Conservation (phyloP, 805 yeast genomes). For the Ogataea ganodermae region DNA sequence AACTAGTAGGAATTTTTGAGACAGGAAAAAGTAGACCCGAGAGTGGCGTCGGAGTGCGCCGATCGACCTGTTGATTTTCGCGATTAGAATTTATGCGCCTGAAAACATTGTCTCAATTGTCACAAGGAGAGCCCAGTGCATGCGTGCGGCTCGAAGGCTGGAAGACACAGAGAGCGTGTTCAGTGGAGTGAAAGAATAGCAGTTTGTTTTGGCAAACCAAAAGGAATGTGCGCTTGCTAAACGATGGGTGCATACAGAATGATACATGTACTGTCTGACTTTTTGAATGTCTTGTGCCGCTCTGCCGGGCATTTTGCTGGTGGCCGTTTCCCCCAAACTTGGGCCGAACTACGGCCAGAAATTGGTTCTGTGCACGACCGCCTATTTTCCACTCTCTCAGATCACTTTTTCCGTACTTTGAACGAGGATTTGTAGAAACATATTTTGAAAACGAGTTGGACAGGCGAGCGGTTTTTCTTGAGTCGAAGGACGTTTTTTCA, state of each 20-base stretch:
- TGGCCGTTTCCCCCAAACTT: not conserved
- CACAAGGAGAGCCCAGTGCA: not conserved
- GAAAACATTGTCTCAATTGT: not conserved
- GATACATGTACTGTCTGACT: too few relatives aligned
- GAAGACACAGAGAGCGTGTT: not conserved
- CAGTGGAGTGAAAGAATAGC: not conserved
- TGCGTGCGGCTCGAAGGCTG: slow-evolving; percentile 1
- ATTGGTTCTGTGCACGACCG: slow-evolving; percentile 11
- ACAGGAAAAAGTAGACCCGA: slow-evolving; percentile 3
- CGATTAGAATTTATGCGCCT: slow-evolving; percentile 2
- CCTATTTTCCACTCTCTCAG: slow-evolving; percentile 10
- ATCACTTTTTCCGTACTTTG: slow-evolving; percentile 16
- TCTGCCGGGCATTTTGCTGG: not conserved
- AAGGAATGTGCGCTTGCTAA: not conserved
- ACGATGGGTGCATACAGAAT: not conserved
- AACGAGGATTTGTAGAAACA: slow-evolving; percentile 4
- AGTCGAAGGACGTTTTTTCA: not conserved
- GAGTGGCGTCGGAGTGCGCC: slow-evolving; percentile 7
- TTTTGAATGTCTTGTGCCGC: not conserved
- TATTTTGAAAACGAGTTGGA: slow-evolving; percentile 2
- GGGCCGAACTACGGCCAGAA: not conserved
- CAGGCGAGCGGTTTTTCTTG: not conserved
- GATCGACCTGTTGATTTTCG: not conserved
- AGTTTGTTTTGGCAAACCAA: not conserved
- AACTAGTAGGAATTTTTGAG: slow-evolving; percentile 2